A percentile compares a stretch with the other conserved stretches of the same genome.
Evolutionary conservation across 345 rosid species (phyloP).

Genomic region (Hibiscus mutabilis): DNA sequence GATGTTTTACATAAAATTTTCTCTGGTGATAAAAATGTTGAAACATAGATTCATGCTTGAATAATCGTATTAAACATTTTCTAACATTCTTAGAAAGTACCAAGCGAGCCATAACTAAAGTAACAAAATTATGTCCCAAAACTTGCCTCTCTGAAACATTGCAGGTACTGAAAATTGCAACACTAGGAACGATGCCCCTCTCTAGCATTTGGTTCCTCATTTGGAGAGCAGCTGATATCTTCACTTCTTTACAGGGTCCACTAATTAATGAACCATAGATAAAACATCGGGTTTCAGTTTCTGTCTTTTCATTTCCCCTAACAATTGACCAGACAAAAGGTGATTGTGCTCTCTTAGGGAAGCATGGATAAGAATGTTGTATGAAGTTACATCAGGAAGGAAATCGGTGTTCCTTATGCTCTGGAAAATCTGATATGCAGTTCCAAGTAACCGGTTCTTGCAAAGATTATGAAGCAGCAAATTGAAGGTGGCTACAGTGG

Average conservation of each 20-base stretch:
- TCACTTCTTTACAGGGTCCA: constrained; percentile 20
- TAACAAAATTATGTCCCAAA: constrained; percentile 3
- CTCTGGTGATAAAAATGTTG: background rate
- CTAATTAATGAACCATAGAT: constrained; percentile 19
- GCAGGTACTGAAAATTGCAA: constrained; percentile 21
- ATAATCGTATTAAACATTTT: background rate
- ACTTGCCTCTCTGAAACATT: constrained; percentile 11
- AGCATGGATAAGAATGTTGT: constrained; percentile 27
- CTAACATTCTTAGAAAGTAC: background rate
- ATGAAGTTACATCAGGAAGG: constrained; percentile 16
- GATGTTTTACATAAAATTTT: background rate
- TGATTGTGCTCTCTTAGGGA: constrained; percentile 4
- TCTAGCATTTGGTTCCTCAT: constrained; percentile 20
- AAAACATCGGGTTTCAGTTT: constrained; percentile 16
- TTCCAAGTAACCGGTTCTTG: constrained; percentile 21
- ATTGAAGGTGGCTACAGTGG: constrained; percentile 21
- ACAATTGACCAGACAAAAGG: constrained; percentile 14
- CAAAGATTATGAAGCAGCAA: constrained; percentile 28
- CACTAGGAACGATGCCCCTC: constrained; percentile 18
- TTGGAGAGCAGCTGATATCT: constrained; percentile 17
- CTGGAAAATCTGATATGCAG: constrained; percentile 15
- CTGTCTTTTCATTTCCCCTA: constrained; percentile 18
- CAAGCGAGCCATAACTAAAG: background rate
- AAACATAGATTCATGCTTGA: background rate
- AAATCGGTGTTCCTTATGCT: constrained; percentile 5